Conservation (phyloP, 305 asterid species). For the Petunia hybrid region DNA sequence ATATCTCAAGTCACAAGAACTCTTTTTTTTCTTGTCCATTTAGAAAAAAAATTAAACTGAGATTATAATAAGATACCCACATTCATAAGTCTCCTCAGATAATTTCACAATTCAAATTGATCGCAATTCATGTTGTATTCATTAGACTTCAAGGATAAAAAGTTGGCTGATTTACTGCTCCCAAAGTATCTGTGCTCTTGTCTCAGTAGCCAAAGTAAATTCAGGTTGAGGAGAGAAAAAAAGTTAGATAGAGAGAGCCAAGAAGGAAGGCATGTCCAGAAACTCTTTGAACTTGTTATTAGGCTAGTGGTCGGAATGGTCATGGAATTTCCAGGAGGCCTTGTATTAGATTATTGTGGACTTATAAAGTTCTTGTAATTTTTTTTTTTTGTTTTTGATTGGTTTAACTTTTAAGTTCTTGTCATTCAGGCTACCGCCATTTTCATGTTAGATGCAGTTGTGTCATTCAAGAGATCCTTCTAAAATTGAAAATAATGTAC, state of each 20-base stretch:
- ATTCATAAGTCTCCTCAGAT: background rate
- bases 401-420: background rate
- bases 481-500: background rate
- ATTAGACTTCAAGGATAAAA: background rate
- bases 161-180: background rate
- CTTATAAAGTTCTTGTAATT: no score
- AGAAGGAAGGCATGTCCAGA: constrained; percentile 9
- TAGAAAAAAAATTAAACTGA: background rate
- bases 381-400: no score
- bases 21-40: background rate
- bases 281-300: constrained; percentile 4
- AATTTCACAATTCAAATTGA: background rate
- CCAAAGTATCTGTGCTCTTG: background rate
- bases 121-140: background rate
- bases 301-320: background rate
- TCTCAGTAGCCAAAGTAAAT: constrained; percentile 17
- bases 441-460: background rate
- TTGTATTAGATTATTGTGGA: background rate
- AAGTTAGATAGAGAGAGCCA: background rate
- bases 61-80: background rate
- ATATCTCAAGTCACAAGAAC: background rate
- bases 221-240: background rate
- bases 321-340: constrained; percentile 2
- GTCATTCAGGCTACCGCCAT: background rate
- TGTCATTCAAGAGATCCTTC: constrained; percentile 5